Conservation (phyloP, 1,284 basidiomycete species). For the Psilocybe mexicana region DNA sequence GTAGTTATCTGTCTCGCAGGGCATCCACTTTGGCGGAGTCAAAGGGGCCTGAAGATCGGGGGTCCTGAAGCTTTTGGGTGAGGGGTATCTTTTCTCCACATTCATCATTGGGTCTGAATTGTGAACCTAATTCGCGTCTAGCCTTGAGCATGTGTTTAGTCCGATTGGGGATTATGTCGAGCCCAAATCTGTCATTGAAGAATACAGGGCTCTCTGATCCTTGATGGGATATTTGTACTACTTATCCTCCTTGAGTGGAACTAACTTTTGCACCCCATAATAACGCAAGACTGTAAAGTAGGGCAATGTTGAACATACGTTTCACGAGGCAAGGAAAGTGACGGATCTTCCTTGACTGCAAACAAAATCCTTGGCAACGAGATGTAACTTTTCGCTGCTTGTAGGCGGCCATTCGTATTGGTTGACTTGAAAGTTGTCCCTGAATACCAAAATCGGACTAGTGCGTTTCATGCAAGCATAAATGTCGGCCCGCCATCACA, state of each 20-base stretch:
- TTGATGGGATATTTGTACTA: not conserved
- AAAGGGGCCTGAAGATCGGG: constrained; percentile 46
- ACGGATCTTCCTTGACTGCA: not conserved
- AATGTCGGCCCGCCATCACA: not conserved
- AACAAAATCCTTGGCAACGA: not conserved
- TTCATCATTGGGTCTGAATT: not conserved
- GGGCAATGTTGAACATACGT: not conserved
- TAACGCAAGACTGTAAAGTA: not conserved
- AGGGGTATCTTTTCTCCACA: not conserved
- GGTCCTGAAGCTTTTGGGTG: constrained; percentile 40
- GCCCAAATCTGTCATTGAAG: constrained; percentile 29
- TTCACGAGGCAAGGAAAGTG: not conserved
- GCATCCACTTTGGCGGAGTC: constrained; percentile 53
- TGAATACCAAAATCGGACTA: not conserved
- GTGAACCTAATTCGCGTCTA: constrained; percentile 1
- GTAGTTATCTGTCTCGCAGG: constrained; percentile 51
- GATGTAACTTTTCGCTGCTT: too few relatives aligned
- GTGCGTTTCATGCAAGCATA: not conserved
- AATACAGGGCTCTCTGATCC: constrained; percentile 12
- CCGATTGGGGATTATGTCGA: constrained; percentile 28
- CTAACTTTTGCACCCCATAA: too few relatives aligned
- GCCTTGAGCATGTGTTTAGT: constrained; percentile 23
- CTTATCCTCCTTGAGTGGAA: not conserved
- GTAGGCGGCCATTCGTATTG: not conserved
- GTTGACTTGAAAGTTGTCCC: not conserved